Evolutionary conservation across 306 rosid species (phyloP), one percentile per base, ranked within the genome.

Genomic region (Alnus rubra): DNA sequence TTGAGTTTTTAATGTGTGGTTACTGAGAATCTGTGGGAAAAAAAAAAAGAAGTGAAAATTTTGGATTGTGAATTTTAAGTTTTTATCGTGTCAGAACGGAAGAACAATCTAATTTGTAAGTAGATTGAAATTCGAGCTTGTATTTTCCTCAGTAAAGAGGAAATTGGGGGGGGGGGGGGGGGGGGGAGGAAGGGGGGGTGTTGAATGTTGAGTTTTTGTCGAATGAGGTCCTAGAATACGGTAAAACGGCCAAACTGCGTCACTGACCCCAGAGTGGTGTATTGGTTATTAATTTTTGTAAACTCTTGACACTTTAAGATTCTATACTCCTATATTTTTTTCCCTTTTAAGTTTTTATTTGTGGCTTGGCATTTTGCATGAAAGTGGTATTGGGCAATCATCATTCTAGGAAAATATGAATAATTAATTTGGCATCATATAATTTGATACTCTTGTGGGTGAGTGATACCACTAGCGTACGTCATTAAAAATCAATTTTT

Each of bases 11-110:
- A 55, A 10, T 58, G 50, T 4, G 14, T 64, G 70, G 8, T 12
- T 50, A 31, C 30, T 48, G 37, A 65, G 76, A 60, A 68, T 72
- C 48, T 69, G 56, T 50, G 67, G 16, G 65, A 23, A 23, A 23
- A 23, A 51, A n/a, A 55, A 50, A 42, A 42, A 7, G 6, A 42
- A 35, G 42, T 68, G 56, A 30, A n/a, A n/a, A 53, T 14, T 18
- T 67, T 42, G 33, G 31, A 23, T 77, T 9, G 31, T 28, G 31
- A 9, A 35, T 48, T 71, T 79, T 33, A 28, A 39, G 69, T 23
- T 59, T 23, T 10, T 59, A 28, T 28, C 35, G 12, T 9, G 5
- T 59, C 35, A 9, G 65, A 55, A 55, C 2, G 14, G 15, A 28
- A 28, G 10, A 59, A 59, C 37, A 28, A 9, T 59, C 63, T 56